Conservation (phyloP, 768 basidiomycete species). For the Termitomyces sp. region DNA sequence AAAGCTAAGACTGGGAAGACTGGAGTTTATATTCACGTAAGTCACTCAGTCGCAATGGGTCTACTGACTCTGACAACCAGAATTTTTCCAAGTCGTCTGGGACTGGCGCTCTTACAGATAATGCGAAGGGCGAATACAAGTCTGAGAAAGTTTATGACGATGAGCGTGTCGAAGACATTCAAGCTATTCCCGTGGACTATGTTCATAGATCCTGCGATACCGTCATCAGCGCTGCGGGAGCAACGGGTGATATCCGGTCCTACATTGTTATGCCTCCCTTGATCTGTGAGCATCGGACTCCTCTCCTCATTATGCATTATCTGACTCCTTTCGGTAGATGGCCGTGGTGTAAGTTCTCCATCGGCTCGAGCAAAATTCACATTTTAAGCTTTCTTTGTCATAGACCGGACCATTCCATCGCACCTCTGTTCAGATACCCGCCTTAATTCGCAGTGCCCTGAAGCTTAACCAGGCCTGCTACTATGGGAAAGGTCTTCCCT, state of each 20-base stretch:
- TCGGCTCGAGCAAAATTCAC: neutral
- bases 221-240: constrained; percentile 13
- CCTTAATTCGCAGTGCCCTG: constrained; percentile 14
- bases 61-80: too few relatives aligned
- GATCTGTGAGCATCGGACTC: constrained; percentile 7
- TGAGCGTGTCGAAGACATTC: constrained; percentile 16
- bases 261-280: constrained; percentile 17
- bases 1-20: constrained; percentile 13
- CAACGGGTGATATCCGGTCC: constrained; percentile 13
- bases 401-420: constrained; percentile 19
- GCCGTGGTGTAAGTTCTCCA: constrained; percentile 13
- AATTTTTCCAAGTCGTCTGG: constrained; percentile 9
- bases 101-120: constrained; percentile 14
- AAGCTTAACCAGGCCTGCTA: constrained; percentile 13
- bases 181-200: constrained; percentile 15
- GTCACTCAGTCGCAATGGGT: neutral
- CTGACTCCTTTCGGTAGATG: constrained; percentile 8
- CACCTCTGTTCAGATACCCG: constrained; percentile 17
- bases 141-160: constrained; percentile 16
- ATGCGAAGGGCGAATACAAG: constrained; percentile 11
- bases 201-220: constrained; percentile 16
- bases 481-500: constrained; percentile 14
- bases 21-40: constrained; percentile 14
- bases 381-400: neutral
- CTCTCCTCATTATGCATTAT: neutral